Conservation (phyloP, 2,329 filamentous ascomycete genomes). For the Botrytis porri region DNA sequence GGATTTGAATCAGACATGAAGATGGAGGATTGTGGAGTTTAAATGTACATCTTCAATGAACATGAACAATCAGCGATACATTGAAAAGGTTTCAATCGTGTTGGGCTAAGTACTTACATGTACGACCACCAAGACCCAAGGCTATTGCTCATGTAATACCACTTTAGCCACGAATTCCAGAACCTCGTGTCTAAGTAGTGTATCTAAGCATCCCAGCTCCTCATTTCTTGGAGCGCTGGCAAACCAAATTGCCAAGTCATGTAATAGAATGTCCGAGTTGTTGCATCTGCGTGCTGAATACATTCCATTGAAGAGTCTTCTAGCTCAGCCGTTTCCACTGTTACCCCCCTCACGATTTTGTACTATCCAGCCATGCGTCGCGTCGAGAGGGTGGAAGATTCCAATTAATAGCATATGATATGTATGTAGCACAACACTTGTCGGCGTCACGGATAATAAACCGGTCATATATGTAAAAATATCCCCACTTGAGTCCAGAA, state of each 20-base stretch:
- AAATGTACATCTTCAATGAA: background rate
- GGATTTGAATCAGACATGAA: background rate
- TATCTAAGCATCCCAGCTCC: background rate
- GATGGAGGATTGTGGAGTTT: background rate
- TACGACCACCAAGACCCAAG: background rate
- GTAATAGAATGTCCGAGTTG: background rate
- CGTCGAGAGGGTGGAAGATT: no score
- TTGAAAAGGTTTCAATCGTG: background rate
- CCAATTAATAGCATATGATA: background rate
- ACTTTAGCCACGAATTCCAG: background rate
- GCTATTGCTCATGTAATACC: background rate
- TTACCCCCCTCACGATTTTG: background rate
- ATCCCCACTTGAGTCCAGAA: background rate
- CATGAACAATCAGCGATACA: background rate
- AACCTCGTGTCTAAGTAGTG: background rate
- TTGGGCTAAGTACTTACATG: background rate
- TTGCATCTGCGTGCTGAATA: background rate
- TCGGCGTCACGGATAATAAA: background rate
- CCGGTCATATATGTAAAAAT: constrained; percentile 9
- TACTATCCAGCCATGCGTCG: background rate
- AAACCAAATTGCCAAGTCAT: background rate
- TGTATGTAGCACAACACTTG: background rate
- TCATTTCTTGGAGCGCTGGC: background rate
- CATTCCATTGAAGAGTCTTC: background rate
- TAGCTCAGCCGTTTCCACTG: background rate